A percentile compares a stretch with the other conserved stretches of the same genome.
phyloP scores from a whole-genome alignment of 2,329 filamentous ascomycete genomes.

The Penicillium hesseltinei region DNA sequence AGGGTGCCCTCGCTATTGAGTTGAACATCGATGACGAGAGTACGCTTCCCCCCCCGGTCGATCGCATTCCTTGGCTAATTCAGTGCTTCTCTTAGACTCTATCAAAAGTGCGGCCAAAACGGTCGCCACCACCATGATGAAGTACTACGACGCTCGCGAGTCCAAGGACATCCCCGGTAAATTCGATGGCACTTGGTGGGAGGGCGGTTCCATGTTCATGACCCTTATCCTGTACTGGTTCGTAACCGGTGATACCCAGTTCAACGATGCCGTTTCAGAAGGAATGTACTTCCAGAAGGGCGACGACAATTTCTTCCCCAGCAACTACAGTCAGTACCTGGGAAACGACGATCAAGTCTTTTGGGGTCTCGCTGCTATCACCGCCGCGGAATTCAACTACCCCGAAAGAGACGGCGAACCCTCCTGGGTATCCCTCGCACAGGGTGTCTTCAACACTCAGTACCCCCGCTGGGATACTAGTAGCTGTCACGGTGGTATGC shows the following conservation, averaged over 20 bases:
- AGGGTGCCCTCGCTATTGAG: conserved; percentile 19
- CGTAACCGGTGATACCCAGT: conserved; percentile 70
- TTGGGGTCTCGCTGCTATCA: conserved; percentile 80
- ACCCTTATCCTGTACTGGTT: conserved; percentile 81
- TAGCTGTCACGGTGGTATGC: conserved; percentile 70
- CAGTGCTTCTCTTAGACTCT: conserved; percentile 23
- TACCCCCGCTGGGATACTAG: conserved; percentile 66
- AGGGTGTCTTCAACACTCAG: conserved; percentile 80
- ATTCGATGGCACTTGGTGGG: conserved; percentile 55
- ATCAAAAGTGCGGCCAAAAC: conserved; percentile 37
- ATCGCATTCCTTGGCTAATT: conserved; percentile 5
- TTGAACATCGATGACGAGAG: conserved; percentile 20
- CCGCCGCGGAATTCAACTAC: conserved; percentile 73
- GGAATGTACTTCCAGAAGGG: conserved; percentile 75
- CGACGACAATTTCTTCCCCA: conserved; percentile 73
- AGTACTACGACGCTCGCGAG: conserved; percentile 38
- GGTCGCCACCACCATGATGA: conserved; percentile 42
- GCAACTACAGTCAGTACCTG: conserved; percentile 48
- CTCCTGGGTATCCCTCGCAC: conserved; percentile 73
- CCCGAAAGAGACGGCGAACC: conserved; percentile 65
- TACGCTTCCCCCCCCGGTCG: conserved; percentile 7
- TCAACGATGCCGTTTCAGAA: conserved; percentile 65
- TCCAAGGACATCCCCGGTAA: conserved; percentile 42
- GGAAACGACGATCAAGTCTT: conserved; percentile 66
- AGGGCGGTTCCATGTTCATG: conserved; percentile 68